Evolutionary conservation across 306 rosid species (phyloP).

Genomic region (Boehmeria nivea): DNA sequence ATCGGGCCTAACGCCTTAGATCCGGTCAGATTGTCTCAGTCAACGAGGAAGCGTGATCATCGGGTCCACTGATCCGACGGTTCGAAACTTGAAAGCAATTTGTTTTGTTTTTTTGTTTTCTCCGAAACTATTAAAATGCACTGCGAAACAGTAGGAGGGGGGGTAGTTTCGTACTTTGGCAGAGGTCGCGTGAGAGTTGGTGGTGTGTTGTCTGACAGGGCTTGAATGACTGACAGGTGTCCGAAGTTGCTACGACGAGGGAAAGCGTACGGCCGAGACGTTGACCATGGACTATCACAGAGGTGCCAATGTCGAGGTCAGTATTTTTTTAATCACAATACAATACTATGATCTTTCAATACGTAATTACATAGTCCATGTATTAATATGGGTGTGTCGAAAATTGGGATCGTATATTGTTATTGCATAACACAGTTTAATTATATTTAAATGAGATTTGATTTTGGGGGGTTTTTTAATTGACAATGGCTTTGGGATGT

Average conservation of each 20-base stretch:
- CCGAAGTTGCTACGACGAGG: constrained; percentile 96
- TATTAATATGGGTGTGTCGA: too few relatives aligned
- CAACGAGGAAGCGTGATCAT: constrained; percentile 33
- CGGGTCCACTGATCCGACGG: constrained; percentile 34
- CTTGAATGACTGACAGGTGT: constrained; percentile 67
- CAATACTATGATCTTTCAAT: neutral
- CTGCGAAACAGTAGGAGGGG: neutral
- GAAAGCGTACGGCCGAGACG: constrained; percentile 98
- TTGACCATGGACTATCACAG: constrained; percentile 97
- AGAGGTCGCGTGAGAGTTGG: neutral
- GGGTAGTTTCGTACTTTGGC: constrained; percentile 6
- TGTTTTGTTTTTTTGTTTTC: neutral
- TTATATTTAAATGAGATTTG: too few relatives aligned
- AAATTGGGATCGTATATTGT: too few relatives aligned
- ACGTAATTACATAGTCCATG: too few relatives aligned
- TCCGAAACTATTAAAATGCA: neutral
- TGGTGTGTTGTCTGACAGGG: constrained; percentile 14
- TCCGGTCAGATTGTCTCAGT: constrained; percentile 18
- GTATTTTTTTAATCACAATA: neutral
- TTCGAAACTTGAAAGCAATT: neutral
- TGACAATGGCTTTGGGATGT: too few relatives aligned
- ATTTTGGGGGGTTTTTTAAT: too few relatives aligned
- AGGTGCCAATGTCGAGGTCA: constrained; percentile 86
- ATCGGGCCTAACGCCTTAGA: neutral
- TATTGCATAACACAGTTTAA: too few relatives aligned